These are phyloP conservation scores for Linnemannia exigua DNA, from an alignment of 192 early-diverging fungal species.

Conservation along the genomic window DNA sequence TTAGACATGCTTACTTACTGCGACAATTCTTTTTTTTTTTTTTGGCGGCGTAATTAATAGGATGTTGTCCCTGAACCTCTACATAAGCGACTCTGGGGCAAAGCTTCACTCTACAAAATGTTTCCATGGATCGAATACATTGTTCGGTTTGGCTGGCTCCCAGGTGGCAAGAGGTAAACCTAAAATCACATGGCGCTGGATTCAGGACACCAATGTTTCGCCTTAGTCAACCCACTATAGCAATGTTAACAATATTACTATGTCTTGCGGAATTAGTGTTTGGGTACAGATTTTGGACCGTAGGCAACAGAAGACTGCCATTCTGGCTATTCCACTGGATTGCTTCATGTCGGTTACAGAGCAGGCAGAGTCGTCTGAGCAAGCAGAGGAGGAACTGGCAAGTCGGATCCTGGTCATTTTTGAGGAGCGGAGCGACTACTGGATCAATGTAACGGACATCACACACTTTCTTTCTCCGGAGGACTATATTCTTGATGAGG, in stretches of 20 bases:
- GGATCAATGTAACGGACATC: conserved; percentile 71
- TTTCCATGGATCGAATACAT: conserved; percentile 83
- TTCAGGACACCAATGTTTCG: neutral
- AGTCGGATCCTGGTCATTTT: conserved; percentile 62
- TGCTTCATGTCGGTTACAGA: conserved; percentile 67
- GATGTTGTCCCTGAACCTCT: conserved; percentile 50
- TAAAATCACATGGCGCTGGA: neutral
- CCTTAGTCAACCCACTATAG: neutral
- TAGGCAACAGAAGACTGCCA: conserved; percentile 63
- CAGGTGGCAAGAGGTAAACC: conserved; percentile 65
- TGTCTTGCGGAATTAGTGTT: conserved; percentile 40
- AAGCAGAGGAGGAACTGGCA: conserved; percentile 26
- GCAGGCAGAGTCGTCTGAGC: conserved; percentile 34
- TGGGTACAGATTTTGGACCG: conserved; percentile 73
- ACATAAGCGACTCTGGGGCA: conserved; percentile 62
- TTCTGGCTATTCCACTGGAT: conserved; percentile 63
- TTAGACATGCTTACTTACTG: neutral
- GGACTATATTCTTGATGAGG: neutral
- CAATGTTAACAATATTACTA: neutral
- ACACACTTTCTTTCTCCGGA: conserved; percentile 34
- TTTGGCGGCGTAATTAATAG: conserved; percentile 20
- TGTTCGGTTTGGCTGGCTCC: conserved; percentile 73
- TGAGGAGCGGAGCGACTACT: conserved; percentile 65
- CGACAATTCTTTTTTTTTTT: neutral
- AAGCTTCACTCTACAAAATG: conserved; percentile 48